Evolutionary conservation across 2,329 filamentous ascomycete species (phyloP), one percentile per base, ranked within the genome.

Genomic region (Periconia digitata): DNA sequence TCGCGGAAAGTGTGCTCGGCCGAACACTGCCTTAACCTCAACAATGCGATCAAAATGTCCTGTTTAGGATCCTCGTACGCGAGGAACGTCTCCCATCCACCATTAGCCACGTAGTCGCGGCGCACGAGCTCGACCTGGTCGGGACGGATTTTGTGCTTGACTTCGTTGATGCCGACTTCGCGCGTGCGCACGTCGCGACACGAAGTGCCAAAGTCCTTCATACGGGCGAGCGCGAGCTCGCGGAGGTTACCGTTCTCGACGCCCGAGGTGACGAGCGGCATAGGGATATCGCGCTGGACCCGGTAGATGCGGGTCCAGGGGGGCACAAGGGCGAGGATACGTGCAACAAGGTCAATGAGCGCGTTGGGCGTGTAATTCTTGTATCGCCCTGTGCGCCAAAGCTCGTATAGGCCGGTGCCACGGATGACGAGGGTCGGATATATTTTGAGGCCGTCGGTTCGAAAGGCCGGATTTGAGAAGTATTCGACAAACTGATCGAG

Each of bases 331-430:
- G 94, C 94, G 53, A 99, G 77, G 44, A 99, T 99, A n/a, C 94
- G 85, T 3, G 94, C 95, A 0, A 99, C 91, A 15, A 99, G 84
- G 69, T 99, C 94, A 53, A 99, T 90, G 27, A 99, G 81, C 0
- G 90, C 92, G 70, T 99, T 99, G 3, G 94, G 95, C 0, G 94
- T 99, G 74, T 99, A 99, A 71, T 99, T 99, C 73, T 96, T 94
- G 74, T 97, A 99, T 44, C 94, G 81, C 0, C 94, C 94, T 3
- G 94, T 99, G 45, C 95, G 84, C 94, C 95, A 99, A 17, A 99
- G 78, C 74, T 99, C 94, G 75, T 99, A 99, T 3, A 99, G 78
- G 10, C 94, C 94, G 0, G 94, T 99, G 1, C 94, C 94, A 56
- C 94, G 87, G 61, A 99, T 99, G 49, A 99, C 94, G 6, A 99